Conservation (phyloP, 139 green algal genomes). For the Chloropicon primus region DNA sequence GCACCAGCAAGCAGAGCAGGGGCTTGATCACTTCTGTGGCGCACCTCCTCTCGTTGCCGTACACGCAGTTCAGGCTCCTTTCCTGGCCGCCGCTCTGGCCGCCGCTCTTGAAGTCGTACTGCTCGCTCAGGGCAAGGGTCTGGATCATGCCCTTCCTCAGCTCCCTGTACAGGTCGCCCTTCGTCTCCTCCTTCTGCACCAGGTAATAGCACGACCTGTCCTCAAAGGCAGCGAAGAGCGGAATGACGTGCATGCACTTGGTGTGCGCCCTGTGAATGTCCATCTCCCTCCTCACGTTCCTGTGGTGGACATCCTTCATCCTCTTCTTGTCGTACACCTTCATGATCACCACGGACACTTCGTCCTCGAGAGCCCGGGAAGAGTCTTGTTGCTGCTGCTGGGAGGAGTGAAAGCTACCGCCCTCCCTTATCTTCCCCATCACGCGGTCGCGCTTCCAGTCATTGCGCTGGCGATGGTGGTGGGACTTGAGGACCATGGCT, state of each 20-base stretch:
- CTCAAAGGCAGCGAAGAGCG: neutral
- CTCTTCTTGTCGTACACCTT: conserved; percentile 63
- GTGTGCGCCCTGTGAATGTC: conserved; percentile 20
- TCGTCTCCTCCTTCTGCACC: neutral
- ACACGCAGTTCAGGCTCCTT: conserved; percentile 53
- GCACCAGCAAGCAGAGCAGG: conserved; percentile 55
- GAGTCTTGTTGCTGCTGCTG: too few species aligned
- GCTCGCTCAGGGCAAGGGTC: conserved; percentile 27
- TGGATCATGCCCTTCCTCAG: neutral
- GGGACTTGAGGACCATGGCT: neutral
- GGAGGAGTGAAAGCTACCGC: neutral
- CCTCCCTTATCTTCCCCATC: neutral
- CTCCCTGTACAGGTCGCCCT: neutral
- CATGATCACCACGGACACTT: conserved; percentile 38
- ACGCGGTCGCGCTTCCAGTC: neutral
- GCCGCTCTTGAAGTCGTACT: conserved; percentile 36
- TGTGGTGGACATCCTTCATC: conserved; percentile 47
- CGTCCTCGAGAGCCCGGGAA: neutral
- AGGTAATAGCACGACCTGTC: neutral
- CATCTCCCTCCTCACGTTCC: conserved; percentile 39
- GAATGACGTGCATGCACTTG: conserved; percentile 17
- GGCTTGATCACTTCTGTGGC: conserved; percentile 47
- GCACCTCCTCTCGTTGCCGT: conserved; percentile 32
- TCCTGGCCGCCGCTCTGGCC: conserved; percentile 37
- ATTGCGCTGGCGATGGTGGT: neutral